These are phyloP conservation scores for Gonium pectorale DNA, from an alignment of 139 green algal genomes.

Conservation along the genomic window DNA sequence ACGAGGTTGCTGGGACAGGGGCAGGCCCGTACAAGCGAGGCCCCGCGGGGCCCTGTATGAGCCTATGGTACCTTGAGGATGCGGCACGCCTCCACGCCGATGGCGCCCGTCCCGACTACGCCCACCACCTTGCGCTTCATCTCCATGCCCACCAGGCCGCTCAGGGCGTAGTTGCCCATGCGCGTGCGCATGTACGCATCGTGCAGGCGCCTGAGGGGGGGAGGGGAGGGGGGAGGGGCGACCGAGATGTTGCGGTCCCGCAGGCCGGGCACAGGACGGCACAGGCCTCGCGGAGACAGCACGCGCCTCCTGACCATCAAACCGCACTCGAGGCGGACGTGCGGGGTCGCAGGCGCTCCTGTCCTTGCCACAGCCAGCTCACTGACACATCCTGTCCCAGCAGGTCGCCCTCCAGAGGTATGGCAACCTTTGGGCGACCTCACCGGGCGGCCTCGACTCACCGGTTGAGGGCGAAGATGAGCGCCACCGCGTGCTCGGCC, in stretches of 20 bases:
- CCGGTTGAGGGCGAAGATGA: slow-evolving; percentile 79
- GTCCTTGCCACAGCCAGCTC: no score
- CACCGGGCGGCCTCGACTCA: slow-evolving; percentile 12
- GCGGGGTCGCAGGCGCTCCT: no score
- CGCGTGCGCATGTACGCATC: slow-evolving; percentile 63
- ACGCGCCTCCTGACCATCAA: background rate
- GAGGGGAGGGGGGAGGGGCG: background rate
- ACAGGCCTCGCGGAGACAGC: background rate
- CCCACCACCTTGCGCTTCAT: slow-evolving; percentile 66
- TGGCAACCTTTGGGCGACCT: background rate
- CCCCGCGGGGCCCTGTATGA: slow-evolving; percentile 41
- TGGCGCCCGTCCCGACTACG: slow-evolving; percentile 87
- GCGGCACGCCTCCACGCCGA: slow-evolving; percentile 68
- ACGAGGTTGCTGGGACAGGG: no score
- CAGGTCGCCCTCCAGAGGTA: no score
- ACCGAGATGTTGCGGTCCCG: background rate
- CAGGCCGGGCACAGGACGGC: no score
- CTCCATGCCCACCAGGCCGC: slow-evolving; percentile 83
- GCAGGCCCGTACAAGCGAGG: slow-evolving; percentile 70
- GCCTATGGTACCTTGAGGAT: slow-evolving; percentile 59
- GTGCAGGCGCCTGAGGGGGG: slow-evolving; percentile 69
- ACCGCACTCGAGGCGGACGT: no score
- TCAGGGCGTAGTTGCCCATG: slow-evolving; percentile 82
- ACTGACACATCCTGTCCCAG: no score
- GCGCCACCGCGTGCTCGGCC: slow-evolving; percentile 81